Evolutionary conservation across 1,284 basidiomycete genomes (phyloP).

Genomic region (Irpex sp.): DNA sequence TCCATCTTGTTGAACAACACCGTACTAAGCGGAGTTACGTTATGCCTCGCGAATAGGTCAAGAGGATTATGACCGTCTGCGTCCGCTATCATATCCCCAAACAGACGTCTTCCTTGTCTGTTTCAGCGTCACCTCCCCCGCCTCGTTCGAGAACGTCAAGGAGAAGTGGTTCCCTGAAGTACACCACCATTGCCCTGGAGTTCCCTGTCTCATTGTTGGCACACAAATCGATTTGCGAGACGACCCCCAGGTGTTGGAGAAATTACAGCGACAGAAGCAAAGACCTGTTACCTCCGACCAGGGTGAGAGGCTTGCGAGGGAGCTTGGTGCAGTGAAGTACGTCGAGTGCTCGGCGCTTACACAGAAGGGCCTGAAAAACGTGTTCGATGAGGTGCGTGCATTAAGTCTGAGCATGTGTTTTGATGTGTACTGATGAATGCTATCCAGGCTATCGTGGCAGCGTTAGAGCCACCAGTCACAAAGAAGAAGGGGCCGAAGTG

Average conservation of each 20-base stretch:
- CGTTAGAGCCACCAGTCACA: slow-evolving; percentile 92
- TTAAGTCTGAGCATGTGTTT: background rate
- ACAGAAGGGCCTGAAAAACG: slow-evolving; percentile 99
- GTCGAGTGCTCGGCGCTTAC: slow-evolving; percentile 99
- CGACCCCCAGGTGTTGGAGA: slow-evolving; percentile 91
- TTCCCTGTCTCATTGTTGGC: slow-evolving; percentile 97
- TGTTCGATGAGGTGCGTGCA: slow-evolving; percentile 92
- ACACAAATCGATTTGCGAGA: slow-evolving; percentile 98
- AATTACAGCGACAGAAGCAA: slow-evolving; percentile 95
- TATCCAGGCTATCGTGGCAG: slow-evolving; percentile 92
- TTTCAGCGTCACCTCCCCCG: slow-evolving; percentile 98
- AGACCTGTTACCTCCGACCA: slow-evolving; percentile 85
- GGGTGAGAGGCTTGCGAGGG: slow-evolving; percentile 92
- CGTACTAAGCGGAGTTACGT: slow-evolving; percentile 6
- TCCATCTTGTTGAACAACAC: slow-evolving; percentile 3
- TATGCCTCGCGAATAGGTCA: slow-evolving; percentile 61
- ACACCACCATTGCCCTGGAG: slow-evolving; percentile 99
- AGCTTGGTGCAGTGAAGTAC: slow-evolving; percentile 97
- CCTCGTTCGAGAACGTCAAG: slow-evolving; percentile 99
- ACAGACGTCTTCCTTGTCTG: slow-evolving; percentile 99
- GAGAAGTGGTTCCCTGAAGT: slow-evolving; percentile 99
- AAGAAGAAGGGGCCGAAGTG: slow-evolving; percentile 79
- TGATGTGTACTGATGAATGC: background rate
- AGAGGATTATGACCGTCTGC: slow-evolving; percentile 99
- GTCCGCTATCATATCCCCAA: slow-evolving; percentile 98